A percentile compares a stretch with the other conserved stretches of the same genome.
Conservation (phyloP, 352 stramenopile genomes). For the Globisporangium canariense region DNA sequence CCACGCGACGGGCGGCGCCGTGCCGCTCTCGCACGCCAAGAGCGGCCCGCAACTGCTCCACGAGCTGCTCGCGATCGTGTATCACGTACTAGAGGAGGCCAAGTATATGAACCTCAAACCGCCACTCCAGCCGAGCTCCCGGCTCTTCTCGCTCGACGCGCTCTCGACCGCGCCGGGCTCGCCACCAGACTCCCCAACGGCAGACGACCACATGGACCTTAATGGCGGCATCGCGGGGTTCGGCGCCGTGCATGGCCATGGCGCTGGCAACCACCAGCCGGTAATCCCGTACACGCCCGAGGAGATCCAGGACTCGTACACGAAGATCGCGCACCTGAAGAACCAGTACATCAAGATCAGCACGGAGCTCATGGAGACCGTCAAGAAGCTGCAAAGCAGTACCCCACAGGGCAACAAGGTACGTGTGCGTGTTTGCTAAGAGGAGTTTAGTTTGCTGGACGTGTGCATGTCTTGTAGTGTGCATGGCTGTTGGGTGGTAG, state of each 20-base stretch:
- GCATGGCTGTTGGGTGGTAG: neutral
- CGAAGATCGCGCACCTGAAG: conserved; percentile 76
- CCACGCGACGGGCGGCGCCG: neutral
- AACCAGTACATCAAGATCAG: conserved; percentile 79
- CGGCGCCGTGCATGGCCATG: conserved; percentile 24
- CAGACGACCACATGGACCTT: conserved; percentile 48
- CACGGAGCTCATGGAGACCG: conserved; percentile 46
- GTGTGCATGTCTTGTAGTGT: neutral
- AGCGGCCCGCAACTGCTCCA: conserved; percentile 58
- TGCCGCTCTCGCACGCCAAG: conserved; percentile 23
- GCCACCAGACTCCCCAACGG: conserved; percentile 29
- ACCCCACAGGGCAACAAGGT: conserved; percentile 10
- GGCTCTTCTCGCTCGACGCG: conserved; percentile 62
- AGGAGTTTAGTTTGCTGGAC: neutral
- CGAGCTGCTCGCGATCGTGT: conserved; percentile 67
- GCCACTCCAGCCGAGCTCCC: conserved; percentile 73
- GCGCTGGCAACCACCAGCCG: conserved; percentile 27
- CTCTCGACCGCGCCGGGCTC: conserved; percentile 34
- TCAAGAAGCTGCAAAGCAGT: conserved; percentile 48
- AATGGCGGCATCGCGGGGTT: conserved; percentile 42
- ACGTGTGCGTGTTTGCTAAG: neutral
- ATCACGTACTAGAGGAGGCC: conserved; percentile 76
- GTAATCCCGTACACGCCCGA: conserved; percentile 75
- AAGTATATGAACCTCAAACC: conserved; percentile 85
- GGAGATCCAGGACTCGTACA: conserved; percentile 86